Conservation (phyloP, 2,329 filamentous ascomycete species). For the Arthrobotrys sinensis region DNA sequence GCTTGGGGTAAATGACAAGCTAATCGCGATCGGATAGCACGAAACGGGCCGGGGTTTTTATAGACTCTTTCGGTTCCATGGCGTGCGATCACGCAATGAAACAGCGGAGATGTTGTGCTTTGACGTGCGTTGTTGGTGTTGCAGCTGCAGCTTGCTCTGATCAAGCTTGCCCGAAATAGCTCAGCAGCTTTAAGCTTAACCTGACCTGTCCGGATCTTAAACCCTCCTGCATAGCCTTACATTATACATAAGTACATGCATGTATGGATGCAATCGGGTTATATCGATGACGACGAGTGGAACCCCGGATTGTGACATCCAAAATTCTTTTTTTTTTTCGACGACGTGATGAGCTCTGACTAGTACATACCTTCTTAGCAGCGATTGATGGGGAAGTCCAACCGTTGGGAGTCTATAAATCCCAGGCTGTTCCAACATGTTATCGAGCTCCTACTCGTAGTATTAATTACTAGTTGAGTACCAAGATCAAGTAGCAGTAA, state of each 20-base stretch:
- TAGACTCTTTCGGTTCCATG: slow-evolving; percentile 7
- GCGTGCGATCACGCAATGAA: slow-evolving; percentile 54
- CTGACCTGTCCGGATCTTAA: slow-evolving; percentile 5
- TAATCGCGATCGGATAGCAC: slow-evolving; percentile 2
- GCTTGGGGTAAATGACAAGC: background rate
- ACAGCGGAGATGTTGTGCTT: slow-evolving; percentile 31
- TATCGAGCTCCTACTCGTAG: slow-evolving; percentile 11
- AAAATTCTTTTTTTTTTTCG: too few species aligned
- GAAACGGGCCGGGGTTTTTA: slow-evolving; percentile 17
- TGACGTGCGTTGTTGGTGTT: slow-evolving; percentile 27
- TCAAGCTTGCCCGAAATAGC: slow-evolving; percentile 42
- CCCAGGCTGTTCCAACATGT: background rate
- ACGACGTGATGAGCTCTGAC: slow-evolving; percentile 18
- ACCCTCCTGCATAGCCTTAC: background rate
- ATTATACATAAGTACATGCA: background rate
- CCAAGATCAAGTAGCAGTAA: background rate
- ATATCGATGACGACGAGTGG: slow-evolving; percentile 1
- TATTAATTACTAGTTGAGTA: background rate
- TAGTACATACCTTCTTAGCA: background rate
- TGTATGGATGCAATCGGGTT: too few species aligned
- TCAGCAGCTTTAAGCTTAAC: slow-evolving; percentile 51
- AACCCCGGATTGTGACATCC: slow-evolving; percentile 26
- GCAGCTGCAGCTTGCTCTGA: background rate
- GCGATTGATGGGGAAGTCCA: background rate
- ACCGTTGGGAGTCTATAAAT: background rate